Percentiles rank a stretch among this genome's conserved stretches.
phyloP scores from a whole-genome alignment of 73 alveolate genomes.

The Tetrahymena borealis region DNA sequence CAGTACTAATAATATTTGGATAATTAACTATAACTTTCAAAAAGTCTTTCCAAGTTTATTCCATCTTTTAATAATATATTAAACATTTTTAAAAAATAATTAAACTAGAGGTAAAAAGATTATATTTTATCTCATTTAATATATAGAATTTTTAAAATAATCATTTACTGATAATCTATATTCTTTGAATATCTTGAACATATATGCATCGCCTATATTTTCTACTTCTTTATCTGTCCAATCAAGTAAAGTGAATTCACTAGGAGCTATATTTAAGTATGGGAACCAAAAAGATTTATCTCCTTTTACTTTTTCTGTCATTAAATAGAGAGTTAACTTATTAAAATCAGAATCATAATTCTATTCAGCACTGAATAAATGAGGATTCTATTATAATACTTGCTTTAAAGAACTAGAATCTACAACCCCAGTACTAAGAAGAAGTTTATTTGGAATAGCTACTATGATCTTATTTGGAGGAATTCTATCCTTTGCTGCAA shows the following conservation, averaged over 20 bases:
- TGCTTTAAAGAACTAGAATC: background rate
- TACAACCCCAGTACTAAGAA: conserved; percentile 2
- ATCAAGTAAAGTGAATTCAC: background rate
- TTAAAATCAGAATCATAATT: background rate
- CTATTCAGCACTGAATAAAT: background rate
- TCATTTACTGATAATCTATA: background rate
- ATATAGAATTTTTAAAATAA: background rate
- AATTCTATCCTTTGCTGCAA: conserved; percentile 3
- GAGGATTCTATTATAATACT: background rate
- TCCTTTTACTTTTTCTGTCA: background rate
- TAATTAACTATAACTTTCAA: background rate
- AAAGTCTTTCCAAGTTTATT: conserved; percentile 14
- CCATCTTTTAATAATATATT: background rate
- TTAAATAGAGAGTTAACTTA: background rate
- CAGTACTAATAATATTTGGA: background rate
- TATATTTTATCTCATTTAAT: too few relatives aligned
- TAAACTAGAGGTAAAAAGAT: too few relatives aligned
- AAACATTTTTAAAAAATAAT: background rate
- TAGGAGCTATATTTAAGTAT: background rate
- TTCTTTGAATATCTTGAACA: background rate
- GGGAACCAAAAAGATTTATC: conserved; percentile 4
- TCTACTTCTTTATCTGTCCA: conserved; percentile 5
- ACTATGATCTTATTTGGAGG: conserved; percentile 30
- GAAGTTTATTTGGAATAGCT: conserved; percentile 31
- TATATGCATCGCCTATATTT: background rate